Evolutionary conservation across 2,329 filamentous ascomycete species (phyloP).

Genomic region (Fusarium fracticaudum): DNA sequence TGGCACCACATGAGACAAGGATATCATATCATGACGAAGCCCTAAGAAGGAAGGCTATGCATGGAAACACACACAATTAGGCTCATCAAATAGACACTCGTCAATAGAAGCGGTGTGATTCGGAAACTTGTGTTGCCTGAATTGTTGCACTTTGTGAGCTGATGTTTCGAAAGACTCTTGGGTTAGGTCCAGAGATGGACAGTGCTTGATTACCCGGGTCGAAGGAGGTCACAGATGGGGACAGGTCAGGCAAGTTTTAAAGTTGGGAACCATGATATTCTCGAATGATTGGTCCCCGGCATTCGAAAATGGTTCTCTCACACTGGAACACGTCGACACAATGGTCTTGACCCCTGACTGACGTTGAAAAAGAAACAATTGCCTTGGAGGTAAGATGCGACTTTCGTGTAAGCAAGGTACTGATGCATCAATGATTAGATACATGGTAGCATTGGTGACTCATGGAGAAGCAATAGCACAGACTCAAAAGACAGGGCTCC

Average conservation of each 20-base stretch:
- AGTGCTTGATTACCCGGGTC: constrained; percentile 28
- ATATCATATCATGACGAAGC: not conserved
- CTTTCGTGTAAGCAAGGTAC: not conserved
- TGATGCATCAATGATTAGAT: not conserved
- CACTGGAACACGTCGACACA: not conserved
- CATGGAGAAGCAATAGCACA: constrained; percentile 4
- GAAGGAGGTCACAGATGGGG: constrained; percentile 8
- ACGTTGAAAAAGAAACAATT: not conserved
- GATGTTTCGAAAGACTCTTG: constrained; percentile 27
- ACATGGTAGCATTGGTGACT: not conserved
- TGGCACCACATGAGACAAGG: constrained; percentile 32
- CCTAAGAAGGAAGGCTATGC: not conserved
- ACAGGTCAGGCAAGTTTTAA: constrained; percentile 8
- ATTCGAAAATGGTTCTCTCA: not conserved
- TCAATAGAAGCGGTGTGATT: constrained; percentile 27
- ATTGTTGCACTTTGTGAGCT: constrained; percentile 9
- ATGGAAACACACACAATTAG: constrained; percentile 10
- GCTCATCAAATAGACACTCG: not conserved
- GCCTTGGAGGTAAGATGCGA: not conserved
- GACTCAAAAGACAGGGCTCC: constrained; percentile 1
- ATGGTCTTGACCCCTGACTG: not conserved
- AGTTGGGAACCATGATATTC: not conserved
- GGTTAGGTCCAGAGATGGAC: constrained; percentile 26
- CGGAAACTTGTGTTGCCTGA: constrained; percentile 2
- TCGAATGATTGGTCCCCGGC: constrained; percentile 4